Evolutionary conservation across 2,329 filamentous ascomycete species (phyloP), one percentile per base, ranked within the genome.

Genomic region (Aureobasidium sp.): DNA sequence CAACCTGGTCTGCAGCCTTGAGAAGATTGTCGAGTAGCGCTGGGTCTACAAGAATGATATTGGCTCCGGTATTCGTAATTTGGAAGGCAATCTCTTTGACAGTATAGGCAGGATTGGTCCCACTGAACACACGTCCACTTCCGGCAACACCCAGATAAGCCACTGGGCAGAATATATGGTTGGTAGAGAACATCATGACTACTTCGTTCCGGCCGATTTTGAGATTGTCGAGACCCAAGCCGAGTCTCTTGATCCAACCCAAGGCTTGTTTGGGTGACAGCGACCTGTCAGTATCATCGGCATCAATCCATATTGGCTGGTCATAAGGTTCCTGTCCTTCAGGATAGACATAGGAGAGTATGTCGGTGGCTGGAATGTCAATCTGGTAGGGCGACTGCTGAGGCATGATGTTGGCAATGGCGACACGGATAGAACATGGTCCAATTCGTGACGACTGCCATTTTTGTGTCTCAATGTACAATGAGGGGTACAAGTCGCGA

Each of bases 131-230:
- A 61, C 74, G 77, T 3, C 80, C 79, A 23, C 75, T 75, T 0
- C 80, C 81, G 1, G 81, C 76, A 40, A 81, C 77, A 2, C 79
- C 81, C 5, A 83, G 70, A 65, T 81, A 83, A 15, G 78, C 77
- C 4, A 78, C 77, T 0, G 81, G 81, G 1, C 83, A 75, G 63
- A 79, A 81, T 40, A 84, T 77, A 63, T 82, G 78, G 65, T 83
- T 84, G 2, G 78, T 75, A 0, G 78, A 78, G 65, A 78, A 80
- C 45, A 82, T 74, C 74, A 83, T 75, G 33, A 81, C 78, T 2
- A 81, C 78, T 55, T 83, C 80, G 13, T 78, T 78, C 53, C 69
- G 72, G 60, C 74, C 66, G 7, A 83, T 61, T 0, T 77, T 79
- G 8, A 79, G 65, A 3, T 67, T 71, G 51, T 79, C 72, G 15